Evolutionary conservation across 306 rosid genomes (phyloP), one percentile per base, ranked within the genome.

Genomic region (Lithocarpus polystachyus): DNA sequence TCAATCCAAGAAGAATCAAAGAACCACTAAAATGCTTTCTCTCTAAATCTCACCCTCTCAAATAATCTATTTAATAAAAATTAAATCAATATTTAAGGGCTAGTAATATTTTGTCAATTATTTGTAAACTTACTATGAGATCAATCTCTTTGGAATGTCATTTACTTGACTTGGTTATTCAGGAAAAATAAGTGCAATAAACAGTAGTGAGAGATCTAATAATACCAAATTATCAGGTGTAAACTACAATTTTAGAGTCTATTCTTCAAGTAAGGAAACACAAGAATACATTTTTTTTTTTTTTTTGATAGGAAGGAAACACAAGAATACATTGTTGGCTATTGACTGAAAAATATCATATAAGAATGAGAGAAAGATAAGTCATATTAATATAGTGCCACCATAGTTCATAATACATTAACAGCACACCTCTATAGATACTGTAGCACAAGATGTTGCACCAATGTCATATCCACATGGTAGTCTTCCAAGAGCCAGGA

Each of bases 401-500:
- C 71, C 3, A 22, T 12, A 31, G 48, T 65, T 65, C 24, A 8
- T 65, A 60, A 57, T 60, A 12, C 35, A 26, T 23, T 33, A 76
- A 65, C 56, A 77, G 65, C 51, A 56, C 89, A 92, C 97, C 97
- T 88, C 76, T 61, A 95, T 62, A 37, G 95, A 91, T 75, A 95
- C 84, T 75, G 95, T 88, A 55, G 99, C 98, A 79, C 84, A 86
- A 73, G 96, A 90, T 59, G 99, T 95, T 60, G 96, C 91, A 64
- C 99, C 99, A 56, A 95, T 95, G 74, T 95, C 98, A 70, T 95
- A 95, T 79, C 98, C 98, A 89, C 78, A 95, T 28, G 91, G 87
- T 26, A 92, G 83, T 75, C 99, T 97, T 75, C 98, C 99, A n/a
- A 95, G 79, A 79, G 99, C 97, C 2, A 97, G 99, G 90, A 95